Base-by-base conservation (phyloP, 495 filamentous ascomycete species). In the Penicillium egyptiacum region DNA sequence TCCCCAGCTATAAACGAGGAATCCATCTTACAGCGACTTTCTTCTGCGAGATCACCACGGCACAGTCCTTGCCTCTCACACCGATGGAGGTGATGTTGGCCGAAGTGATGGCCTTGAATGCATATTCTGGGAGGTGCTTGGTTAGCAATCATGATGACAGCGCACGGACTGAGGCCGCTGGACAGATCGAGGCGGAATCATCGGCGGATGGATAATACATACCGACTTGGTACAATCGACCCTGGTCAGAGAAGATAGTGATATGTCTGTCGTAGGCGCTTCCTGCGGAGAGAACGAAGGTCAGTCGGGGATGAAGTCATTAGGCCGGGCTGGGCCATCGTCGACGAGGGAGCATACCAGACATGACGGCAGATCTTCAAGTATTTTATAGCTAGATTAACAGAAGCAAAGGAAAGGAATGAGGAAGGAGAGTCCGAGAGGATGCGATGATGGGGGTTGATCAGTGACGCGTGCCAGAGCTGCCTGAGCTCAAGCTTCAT, bases 151-250 rank as follows among this genome's bases (percentile, higher is more conserved):
- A 57, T 55, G 42, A 52, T 58, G 46, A 49, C 46, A 50, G 28
- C 53, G 30, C n/a, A 37, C 19, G 16, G 43, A 47, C 30, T 53
- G 39, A 28, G 22, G 12, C n/a, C 9, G 30, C 30, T 33, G 28
- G 26, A 19, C 16, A 39, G 31, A 35, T 33, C 20, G 42, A n/a
- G 20, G 20, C 16, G 17, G 53, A 28, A 28, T 47, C 22, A 44
- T 47, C 23, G 30, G 3, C 30, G 49, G 42, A 20, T 43, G 26
- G 33, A n/a, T 50, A 53, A 14, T 56, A 88, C 92, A 65, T 82
- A 98, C 95, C 94, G 71, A 98, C 94, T 96, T 98, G 94, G 76
- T 97, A 98, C 73, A 98, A 79, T 75, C 94, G 84, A 68, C 94
- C 94, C 73, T 96, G 91, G 74, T 98, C 94, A 40, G 95, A 98